phyloP scores from a whole-genome alignment of 768 basidiomycete species.

The Neoboletus brunneissimus region DNA sequence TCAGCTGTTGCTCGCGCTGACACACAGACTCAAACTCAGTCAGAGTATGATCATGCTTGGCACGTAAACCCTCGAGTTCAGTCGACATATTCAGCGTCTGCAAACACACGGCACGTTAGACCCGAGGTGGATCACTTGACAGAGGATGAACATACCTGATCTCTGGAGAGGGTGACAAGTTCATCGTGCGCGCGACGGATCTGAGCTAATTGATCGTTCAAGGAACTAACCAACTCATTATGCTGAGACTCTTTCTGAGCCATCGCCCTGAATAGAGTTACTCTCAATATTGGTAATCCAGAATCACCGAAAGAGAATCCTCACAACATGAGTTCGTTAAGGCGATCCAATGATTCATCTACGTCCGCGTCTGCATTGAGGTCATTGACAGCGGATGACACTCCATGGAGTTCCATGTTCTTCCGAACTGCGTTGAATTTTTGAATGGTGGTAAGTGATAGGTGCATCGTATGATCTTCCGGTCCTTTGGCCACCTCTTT shows the following conservation, averaged over 20 bases:
- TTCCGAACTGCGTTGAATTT: conserved; percentile 74
- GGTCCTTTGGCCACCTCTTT: conserved; percentile 26
- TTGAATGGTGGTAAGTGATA: conserved; percentile 71
- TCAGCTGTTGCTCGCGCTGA: conserved; percentile 54
- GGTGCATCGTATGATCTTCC: conserved; percentile 34
- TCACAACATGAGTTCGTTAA: conserved; percentile 92
- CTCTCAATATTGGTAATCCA: conserved; percentile 6
- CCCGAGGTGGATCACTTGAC: background rate
- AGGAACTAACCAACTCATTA: conserved; percentile 69
- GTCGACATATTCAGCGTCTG: conserved; percentile 85
- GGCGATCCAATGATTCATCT: conserved; percentile 71
- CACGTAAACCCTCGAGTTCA: conserved; percentile 74
- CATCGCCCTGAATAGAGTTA: conserved; percentile 68
- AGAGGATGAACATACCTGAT: conserved; percentile 59
- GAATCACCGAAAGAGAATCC: conserved; percentile 28
- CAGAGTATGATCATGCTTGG: conserved; percentile 55
- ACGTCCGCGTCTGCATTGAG: conserved; percentile 38
- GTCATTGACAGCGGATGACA: conserved; percentile 28
- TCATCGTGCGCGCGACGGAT: conserved; percentile 81
- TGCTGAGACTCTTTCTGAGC: conserved; percentile 94
- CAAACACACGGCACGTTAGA: background rate
- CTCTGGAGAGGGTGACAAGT: conserved; percentile 72
- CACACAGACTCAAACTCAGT: conserved; percentile 52
- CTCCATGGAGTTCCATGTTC: conserved; percentile 54
- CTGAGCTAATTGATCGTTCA: conserved; percentile 64